Percentiles rank a stretch among this genome's conserved stretches.
These are phyloP conservation scores for Thymus quinquecostatus DNA, from an alignment of 257 asterid genomes.

Conservation along the genomic window DNA sequence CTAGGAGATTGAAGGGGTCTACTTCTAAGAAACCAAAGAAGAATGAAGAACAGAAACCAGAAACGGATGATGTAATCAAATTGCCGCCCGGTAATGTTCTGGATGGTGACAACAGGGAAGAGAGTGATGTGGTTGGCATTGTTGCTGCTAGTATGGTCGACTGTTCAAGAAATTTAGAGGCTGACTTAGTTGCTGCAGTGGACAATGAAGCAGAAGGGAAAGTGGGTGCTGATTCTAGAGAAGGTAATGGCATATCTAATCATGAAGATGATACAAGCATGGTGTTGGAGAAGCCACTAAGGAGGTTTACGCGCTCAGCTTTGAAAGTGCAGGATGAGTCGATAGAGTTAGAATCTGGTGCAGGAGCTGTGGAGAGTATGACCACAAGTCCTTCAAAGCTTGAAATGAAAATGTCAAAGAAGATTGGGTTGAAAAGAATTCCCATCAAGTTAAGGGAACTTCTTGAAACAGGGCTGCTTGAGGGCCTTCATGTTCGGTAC, in stretches of 20 bases:
- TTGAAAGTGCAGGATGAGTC: slow-evolving; percentile 45
- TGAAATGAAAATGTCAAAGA: slow-evolving; percentile 75
- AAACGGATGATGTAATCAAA: slow-evolving; percentile 32
- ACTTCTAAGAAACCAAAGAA: slow-evolving; percentile 44
- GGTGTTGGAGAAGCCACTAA: slow-evolving; percentile 37
- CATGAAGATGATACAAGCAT: slow-evolving; percentile 32
- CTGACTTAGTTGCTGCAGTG: slow-evolving; percentile 30
- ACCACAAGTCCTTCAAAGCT: slow-evolving; percentile 47
- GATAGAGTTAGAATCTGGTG: slow-evolving; percentile 35
- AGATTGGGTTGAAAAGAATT: slow-evolving; percentile 50
- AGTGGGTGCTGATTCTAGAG: slow-evolving; percentile 33
- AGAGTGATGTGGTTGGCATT: slow-evolving; percentile 40
- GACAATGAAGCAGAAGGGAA: slow-evolving; percentile 32
- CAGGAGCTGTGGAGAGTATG: slow-evolving; percentile 36
- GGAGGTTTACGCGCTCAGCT: slow-evolving; percentile 66
- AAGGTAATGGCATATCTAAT: slow-evolving; percentile 28
- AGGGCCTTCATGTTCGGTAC: slow-evolving; percentile 72
- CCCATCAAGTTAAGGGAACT: slow-evolving; percentile 77
- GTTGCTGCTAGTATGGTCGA: slow-evolving; percentile 26
- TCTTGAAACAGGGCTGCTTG: slow-evolving; percentile 84
- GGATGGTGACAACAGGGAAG: slow-evolving; percentile 26
- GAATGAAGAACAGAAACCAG: slow-evolving; percentile 36
- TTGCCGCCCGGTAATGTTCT: slow-evolving; percentile 29
- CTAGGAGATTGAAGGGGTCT: slow-evolving; percentile 30
- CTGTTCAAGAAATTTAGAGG: slow-evolving; percentile 33